phyloP scores from a whole-genome alignment of 495 filamentous ascomycete species.

The Tuber borchii region DNA sequence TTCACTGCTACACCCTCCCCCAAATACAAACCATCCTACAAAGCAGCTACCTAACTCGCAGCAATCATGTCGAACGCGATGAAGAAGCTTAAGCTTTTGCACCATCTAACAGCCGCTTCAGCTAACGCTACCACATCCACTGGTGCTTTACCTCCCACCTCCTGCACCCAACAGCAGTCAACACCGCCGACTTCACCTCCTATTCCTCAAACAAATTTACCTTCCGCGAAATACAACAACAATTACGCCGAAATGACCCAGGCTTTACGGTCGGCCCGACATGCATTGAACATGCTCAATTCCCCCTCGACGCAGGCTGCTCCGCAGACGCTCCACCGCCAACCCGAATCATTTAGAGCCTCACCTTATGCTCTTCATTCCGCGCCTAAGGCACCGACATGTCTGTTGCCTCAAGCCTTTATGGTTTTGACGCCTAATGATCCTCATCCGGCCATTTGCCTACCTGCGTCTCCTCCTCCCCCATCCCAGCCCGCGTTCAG shows the following conservation, averaged over 20 bases:
- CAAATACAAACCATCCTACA: background rate
- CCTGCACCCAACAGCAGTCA: slow-evolving; percentile 28
- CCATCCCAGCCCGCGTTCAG: slow-evolving; percentile 24
- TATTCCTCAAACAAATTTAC: slow-evolving; percentile 19
- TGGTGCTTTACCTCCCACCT: slow-evolving; percentile 17
- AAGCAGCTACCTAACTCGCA: slow-evolving; percentile 4
- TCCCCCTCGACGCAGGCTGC: slow-evolving; percentile 21
- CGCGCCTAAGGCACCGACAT: slow-evolving; percentile 20
- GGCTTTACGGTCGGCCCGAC: slow-evolving; percentile 34
- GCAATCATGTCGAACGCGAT: slow-evolving; percentile 39
- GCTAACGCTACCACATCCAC: slow-evolving; percentile 25
- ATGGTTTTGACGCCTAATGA: slow-evolving; percentile 39
- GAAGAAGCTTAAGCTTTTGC: slow-evolving; percentile 43
- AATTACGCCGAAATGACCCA: slow-evolving; percentile 31
- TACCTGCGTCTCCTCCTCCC: slow-evolving; percentile 36
- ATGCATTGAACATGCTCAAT: slow-evolving; percentile 35
- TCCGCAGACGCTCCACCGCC: slow-evolving; percentile 28
- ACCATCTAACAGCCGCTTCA: slow-evolving; percentile 39
- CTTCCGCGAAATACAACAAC: slow-evolving; percentile 15
- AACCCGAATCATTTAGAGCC: slow-evolving; percentile 24
- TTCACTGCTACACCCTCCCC: background rate
- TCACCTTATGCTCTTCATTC: slow-evolving; percentile 28
- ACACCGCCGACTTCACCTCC: slow-evolving; percentile 35
- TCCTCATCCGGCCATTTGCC: slow-evolving; percentile 35
- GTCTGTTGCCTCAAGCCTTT: slow-evolving; percentile 38